Conservation (phyloP, 306 rosid species). For the Cicer chorassanicum region DNA sequence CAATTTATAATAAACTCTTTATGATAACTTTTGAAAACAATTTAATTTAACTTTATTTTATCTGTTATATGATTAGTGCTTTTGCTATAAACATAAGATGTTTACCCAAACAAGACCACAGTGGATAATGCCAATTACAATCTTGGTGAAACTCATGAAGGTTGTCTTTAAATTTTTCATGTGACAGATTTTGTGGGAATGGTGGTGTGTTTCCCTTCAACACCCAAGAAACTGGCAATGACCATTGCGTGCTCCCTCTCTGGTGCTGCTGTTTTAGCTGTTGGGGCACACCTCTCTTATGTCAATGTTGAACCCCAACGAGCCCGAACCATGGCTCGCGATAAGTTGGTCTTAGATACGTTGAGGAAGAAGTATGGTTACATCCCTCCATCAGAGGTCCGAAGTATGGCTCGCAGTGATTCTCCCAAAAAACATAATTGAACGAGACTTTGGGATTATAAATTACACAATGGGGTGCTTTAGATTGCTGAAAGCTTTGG, state of each 20-base stretch:
- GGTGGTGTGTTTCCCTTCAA: conserved; percentile 77
- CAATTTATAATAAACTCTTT: no score
- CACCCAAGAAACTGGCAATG: conserved; percentile 69
- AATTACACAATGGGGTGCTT: neutral
- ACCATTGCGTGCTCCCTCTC: conserved; percentile 63
- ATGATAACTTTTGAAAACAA: no score
- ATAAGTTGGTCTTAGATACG: conserved; percentile 58
- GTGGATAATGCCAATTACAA: neutral
- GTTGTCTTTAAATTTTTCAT: neutral
- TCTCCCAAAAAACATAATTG: conserved; percentile 55
- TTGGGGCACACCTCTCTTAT: conserved; percentile 63
- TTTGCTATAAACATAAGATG: no score
- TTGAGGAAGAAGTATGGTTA: conserved; percentile 70
- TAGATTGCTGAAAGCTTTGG: neutral
- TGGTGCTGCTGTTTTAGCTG: conserved; percentile 61
- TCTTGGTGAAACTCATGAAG: conserved; percentile 9
- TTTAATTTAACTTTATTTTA: no score
- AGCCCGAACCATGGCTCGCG: conserved; percentile 73
- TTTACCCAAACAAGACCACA: neutral
- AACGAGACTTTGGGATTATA: neutral
- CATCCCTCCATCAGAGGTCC: conserved; percentile 65
- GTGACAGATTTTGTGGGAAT: conserved; percentile 41
- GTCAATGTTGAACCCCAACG: conserved; percentile 73
- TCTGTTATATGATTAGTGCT: no score
- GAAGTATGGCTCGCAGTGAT: conserved; percentile 56